phyloP scores from a whole-genome alignment of 2,329 filamentous ascomycete species.

The Trichoderma sp. region DNA sequence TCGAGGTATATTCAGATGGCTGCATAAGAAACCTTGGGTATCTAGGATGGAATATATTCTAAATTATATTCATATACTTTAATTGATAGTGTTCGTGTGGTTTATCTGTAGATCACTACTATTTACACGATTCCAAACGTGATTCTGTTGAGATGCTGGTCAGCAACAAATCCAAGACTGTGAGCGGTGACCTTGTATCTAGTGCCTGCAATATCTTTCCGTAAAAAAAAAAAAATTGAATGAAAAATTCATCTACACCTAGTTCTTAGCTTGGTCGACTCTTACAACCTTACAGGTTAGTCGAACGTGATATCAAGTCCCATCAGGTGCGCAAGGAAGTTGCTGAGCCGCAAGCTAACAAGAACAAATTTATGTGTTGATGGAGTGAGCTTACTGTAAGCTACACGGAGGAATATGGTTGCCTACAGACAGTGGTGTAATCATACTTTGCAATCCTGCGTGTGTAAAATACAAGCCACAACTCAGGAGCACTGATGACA shows the following conservation, averaged over 20 bases:
- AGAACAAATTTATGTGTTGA: neutral
- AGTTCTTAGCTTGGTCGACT: neutral
- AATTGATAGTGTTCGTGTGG: neutral
- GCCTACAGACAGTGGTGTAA: neutral
- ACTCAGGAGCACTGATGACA: neutral
- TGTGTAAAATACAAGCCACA: neutral
- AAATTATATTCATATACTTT: neutral
- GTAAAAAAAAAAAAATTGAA: no score
- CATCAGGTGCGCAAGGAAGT: neutral
- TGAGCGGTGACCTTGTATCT: neutral
- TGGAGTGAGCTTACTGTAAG: neutral
- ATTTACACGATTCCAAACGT: neutral
- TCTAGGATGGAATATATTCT: neutral
- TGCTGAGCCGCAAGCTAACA: neutral
- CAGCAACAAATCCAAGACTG: neutral
- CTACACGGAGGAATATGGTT: neutral
- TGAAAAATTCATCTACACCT: neutral
- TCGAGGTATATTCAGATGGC: neutral
- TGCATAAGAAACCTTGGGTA: neutral
- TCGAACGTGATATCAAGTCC: neutral
- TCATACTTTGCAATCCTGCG: neutral
- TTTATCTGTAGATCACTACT: neutral
- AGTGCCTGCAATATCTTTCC: neutral
- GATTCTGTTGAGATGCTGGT: neutral
- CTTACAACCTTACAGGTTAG: neutral